Conservation (phyloP, 2,329 filamentous ascomycete genomes). For the Metarhizium guizhouense region DNA sequence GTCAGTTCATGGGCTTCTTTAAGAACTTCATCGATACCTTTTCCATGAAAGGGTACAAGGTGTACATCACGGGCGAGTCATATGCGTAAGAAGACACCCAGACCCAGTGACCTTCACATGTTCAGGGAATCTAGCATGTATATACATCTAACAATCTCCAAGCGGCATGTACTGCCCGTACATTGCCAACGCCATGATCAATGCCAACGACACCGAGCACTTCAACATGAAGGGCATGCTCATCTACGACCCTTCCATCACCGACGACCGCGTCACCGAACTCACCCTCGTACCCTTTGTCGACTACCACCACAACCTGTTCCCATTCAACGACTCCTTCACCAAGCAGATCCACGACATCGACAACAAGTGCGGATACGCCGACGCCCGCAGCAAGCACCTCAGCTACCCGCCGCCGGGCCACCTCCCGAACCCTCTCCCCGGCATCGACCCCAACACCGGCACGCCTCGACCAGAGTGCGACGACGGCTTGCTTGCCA, state of each 20-base stretch:
- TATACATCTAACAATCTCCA: background rate
- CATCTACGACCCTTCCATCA: constrained; percentile 61
- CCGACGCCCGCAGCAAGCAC: constrained; percentile 45
- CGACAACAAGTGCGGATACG: constrained; percentile 47
- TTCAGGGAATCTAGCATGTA: background rate
- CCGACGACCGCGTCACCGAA: constrained; percentile 33
- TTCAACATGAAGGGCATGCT: constrained; percentile 58
- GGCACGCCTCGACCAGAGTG: constrained; percentile 20
- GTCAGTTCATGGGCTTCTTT: constrained; percentile 68
- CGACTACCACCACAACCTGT: constrained; percentile 51
- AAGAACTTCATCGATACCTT: constrained; percentile 70
- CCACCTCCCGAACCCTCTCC: constrained; percentile 12
- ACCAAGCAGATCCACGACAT: constrained; percentile 20
- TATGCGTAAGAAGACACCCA: constrained; percentile 35
- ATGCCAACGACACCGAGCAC: constrained; percentile 51
- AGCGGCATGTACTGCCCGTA: constrained; percentile 55
- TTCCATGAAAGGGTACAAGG: constrained; percentile 52
- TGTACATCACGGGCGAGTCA: constrained; percentile 65
- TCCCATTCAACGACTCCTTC: constrained; percentile 36
- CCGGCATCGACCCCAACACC: constrained; percentile 19
- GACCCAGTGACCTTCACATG: too few relatives aligned
- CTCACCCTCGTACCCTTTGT: constrained; percentile 47
- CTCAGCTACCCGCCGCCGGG: constrained; percentile 59
- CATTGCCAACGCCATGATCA: constrained; percentile 60
- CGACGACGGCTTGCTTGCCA: constrained; percentile 44